A percentile compares a stretch with the other conserved stretches of the same genome.
Conservation (phyloP, 208 protist genomes). For the Leishmania gerbilli region DNA sequence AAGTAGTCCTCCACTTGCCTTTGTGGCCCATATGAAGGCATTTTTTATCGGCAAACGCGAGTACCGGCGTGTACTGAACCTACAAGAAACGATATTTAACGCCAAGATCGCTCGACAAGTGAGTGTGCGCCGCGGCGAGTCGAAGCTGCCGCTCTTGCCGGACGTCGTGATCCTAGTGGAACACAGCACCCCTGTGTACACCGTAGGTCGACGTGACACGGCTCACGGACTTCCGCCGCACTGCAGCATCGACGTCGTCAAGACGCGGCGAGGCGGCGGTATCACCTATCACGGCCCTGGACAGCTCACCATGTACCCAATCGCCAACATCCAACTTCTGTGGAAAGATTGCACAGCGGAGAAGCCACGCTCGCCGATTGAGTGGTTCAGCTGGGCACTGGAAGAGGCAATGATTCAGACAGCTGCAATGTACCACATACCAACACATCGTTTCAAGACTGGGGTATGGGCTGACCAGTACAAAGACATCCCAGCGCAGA, state of each 20-base stretch:
- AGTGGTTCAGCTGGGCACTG: conserved; percentile 82
- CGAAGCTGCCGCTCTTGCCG: conserved; percentile 33
- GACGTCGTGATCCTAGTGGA: conserved; percentile 76
- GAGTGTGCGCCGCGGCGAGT: conserved; percentile 36
- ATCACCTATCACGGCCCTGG: conserved; percentile 90
- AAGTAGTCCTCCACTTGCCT: background rate
- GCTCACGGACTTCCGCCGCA: conserved; percentile 47
- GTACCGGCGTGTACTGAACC: conserved; percentile 53
- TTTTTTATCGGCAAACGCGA: conserved; percentile 66
- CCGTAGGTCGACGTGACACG: conserved; percentile 84
- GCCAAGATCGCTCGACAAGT: conserved; percentile 67
- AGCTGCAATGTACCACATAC: conserved; percentile 53
- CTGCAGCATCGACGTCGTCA: conserved; percentile 58
- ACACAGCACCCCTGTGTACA: conserved; percentile 83
- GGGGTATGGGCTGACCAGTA: conserved; percentile 75
- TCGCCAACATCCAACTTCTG: conserved; percentile 74
- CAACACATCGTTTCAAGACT: conserved; percentile 65
- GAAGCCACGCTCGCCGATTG: conserved; percentile 77
- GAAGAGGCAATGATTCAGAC: conserved; percentile 79
- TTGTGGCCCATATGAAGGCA: conserved; percentile 44
- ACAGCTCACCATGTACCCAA: conserved; percentile 89
- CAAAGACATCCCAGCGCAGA: conserved; percentile 31
- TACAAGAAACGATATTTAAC: conserved; percentile 78
- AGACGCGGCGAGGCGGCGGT: conserved; percentile 77
- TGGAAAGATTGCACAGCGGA: conserved; percentile 59